These are phyloP conservation scores for Talaromyces thailandensis DNA, from an alignment of 495 filamentous ascomycete species.

Conservation along the genomic window DNA sequence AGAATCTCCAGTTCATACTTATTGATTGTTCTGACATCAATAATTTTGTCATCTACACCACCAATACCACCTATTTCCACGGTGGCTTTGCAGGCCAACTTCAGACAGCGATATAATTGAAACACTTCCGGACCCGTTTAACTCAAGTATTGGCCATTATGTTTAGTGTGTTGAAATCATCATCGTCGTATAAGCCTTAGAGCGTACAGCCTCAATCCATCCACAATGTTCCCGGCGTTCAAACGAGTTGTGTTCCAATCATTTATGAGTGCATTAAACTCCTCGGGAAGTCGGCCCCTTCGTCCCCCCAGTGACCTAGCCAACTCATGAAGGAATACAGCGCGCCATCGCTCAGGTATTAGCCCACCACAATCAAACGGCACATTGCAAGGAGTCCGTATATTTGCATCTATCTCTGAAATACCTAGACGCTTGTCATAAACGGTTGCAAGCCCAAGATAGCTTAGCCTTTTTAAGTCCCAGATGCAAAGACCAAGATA, in stretches of 20 bases:
- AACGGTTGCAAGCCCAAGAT: not conserved
- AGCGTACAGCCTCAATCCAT: not conserved
- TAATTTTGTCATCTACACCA: not conserved
- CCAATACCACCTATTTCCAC: too few species aligned
- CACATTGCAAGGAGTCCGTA: not conserved
- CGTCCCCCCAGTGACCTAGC: not conserved
- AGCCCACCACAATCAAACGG: not conserved
- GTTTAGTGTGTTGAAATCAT: not conserved
- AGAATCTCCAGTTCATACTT: slow-evolving; percentile 33
- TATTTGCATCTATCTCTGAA: not conserved
- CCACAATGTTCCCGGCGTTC: not conserved
- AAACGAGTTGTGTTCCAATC: not conserved
- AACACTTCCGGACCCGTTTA: not conserved
- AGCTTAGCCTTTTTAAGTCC: not conserved
- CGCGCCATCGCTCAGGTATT: not conserved
- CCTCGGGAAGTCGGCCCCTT: not conserved
- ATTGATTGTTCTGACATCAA: not conserved
- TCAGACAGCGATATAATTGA: not conserved
- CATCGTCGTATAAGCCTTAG: not conserved
- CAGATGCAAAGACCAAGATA: not conserved
- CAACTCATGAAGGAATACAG: not conserved
- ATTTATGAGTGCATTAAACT: not conserved
- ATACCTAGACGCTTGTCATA: not conserved
- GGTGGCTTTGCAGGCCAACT: not conserved
- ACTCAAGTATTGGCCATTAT: not conserved